A percentile compares a stretch with the other conserved stretches of the same genome.
phyloP scores from a whole-genome alignment of 176 grass and related monocot species.

The Ensete glaucum region DNA sequence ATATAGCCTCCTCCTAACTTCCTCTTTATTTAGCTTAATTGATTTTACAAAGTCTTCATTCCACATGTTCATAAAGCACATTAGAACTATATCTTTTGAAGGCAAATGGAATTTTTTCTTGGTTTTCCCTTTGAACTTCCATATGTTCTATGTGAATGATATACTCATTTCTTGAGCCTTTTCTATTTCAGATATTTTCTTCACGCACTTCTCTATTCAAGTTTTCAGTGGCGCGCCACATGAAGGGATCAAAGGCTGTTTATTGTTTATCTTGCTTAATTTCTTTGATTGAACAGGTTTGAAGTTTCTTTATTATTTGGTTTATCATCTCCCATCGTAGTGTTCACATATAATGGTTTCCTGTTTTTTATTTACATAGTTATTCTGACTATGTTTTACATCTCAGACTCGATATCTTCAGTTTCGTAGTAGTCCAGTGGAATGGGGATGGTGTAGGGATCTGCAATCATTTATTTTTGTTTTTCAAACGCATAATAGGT shows the following conservation, averaged over 20 bases:
- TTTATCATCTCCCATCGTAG: background rate
- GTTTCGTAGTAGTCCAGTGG: conserved; percentile 62
- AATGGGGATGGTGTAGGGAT: conserved; percentile 99
- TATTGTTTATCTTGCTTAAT: conserved; percentile 87
- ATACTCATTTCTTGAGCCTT: conserved; percentile 12
- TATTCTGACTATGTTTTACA: conserved; percentile 14
- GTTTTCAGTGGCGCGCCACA: conserved; percentile 32
- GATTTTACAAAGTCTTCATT: too few relatives aligned
- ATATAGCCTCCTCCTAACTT: too few relatives aligned
- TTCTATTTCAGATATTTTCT: conserved; percentile 56
- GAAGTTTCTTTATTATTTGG: background rate
- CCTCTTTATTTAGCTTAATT: background rate
- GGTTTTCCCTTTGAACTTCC: background rate
- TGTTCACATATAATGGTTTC: conserved; percentile 6
- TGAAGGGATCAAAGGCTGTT: conserved; percentile 47
- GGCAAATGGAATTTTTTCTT: background rate
- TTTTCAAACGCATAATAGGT: conserved; percentile 84
- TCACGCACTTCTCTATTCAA: conserved; percentile 49
- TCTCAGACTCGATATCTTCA: conserved; percentile 65
- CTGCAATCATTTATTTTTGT: conserved; percentile 87
- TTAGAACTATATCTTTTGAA: background rate
- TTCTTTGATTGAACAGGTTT: conserved; percentile 86
- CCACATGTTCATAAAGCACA: too few relatives aligned
- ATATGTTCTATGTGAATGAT: background rate
- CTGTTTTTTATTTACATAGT: conserved; percentile 3